Conservation (phyloP, 208 protist species). For the Leishmania gerbilli region DNA sequence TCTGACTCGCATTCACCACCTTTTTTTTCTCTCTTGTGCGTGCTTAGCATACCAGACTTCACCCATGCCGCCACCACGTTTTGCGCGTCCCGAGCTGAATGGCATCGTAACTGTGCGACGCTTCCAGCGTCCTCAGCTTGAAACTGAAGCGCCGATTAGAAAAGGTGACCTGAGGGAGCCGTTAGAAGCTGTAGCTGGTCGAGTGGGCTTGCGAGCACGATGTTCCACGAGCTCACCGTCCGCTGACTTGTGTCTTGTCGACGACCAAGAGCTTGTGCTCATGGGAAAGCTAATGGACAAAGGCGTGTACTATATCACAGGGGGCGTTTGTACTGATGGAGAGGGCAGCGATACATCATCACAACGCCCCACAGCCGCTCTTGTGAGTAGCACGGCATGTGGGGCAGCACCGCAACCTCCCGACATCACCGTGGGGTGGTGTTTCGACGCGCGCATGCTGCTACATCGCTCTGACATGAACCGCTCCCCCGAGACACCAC, state of each 20-base stretch:
- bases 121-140: slow-evolving; percentile 43
- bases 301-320: slow-evolving; percentile 63
- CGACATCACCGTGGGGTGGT: slow-evolving; percentile 64
- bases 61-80: slow-evolving; percentile 28
- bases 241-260: slow-evolving; percentile 38
- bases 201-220: slow-evolving; percentile 39
- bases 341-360: background rate
- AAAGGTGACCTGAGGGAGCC: slow-evolving; percentile 60
- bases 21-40: background rate
- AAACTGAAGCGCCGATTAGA: slow-evolving; percentile 52
- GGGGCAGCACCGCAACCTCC: slow-evolving; percentile 14
- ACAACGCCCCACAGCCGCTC: background rate
- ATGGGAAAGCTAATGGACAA: slow-evolving; percentile 50
- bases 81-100: slow-evolving; percentile 39
- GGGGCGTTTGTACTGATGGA: slow-evolving; percentile 20
- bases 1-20: background rate
- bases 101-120: slow-evolving; percentile 59
- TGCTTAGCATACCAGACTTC: background rate
- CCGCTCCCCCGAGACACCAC: slow-evolving; percentile 68
- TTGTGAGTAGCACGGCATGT: background rate
- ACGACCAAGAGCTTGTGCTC: slow-evolving; percentile 65
- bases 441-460: slow-evolving; percentile 70
- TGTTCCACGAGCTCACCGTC: slow-evolving; percentile 1
- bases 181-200: slow-evolving; percentile 38
- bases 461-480: slow-evolving; percentile 52